Evolutionary conservation across 768 basidiomycete species (phyloP).

Genomic region (Candolleomyces efflorescens): DNA sequence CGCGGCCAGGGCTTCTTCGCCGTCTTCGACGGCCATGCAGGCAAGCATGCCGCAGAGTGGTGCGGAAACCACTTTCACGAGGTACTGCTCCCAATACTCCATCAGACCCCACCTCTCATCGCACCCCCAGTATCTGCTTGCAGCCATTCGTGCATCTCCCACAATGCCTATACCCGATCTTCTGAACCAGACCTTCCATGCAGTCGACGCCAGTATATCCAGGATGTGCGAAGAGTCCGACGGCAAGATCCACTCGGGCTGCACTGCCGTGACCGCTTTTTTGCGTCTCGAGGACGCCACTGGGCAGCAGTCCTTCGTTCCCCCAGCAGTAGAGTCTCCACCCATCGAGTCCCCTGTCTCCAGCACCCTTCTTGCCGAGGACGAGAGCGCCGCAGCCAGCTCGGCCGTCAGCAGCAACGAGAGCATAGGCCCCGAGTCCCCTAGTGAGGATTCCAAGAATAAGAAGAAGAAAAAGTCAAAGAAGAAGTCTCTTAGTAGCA

Average conservation of each 20-base stretch:
- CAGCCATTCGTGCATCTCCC: constrained; percentile 60
- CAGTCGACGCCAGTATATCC: constrained; percentile 81
- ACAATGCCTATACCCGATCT: constrained; percentile 72
- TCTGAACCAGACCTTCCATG: constrained; percentile 92
- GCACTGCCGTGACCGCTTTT: constrained; percentile 95
- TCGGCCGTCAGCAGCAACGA: constrained; percentile 42
- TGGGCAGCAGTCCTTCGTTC: constrained; percentile 67
- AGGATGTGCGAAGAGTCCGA: constrained; percentile 81
- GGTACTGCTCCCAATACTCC: constrained; percentile 31
- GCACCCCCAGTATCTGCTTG: constrained; percentile 48
- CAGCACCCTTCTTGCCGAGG: constrained; percentile 26
- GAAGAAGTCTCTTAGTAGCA: constrained; percentile 36
- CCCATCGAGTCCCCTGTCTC: constrained; percentile 32
- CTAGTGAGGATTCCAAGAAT: constrained; percentile 28
- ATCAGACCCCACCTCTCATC: neutral
- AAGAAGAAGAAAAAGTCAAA: constrained; percentile 31
- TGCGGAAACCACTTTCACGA: constrained; percentile 96
- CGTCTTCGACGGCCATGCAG: constrained; percentile 97
- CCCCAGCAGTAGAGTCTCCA: constrained; percentile 24
- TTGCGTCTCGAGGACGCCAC: constrained; percentile 83
- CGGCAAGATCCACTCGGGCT: constrained; percentile 93
- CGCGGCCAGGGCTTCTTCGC: constrained; percentile 98
- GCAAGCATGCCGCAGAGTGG: constrained; percentile 99
- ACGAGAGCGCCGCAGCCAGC: constrained; percentile 17
- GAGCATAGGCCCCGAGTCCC: constrained; percentile 29